Percentiles rank a stretch among this genome's conserved stretches.
Evolutionary conservation across 1,139 yeast genomes (phyloP).

Genomic region (Geotrichum fermentans): DNA sequence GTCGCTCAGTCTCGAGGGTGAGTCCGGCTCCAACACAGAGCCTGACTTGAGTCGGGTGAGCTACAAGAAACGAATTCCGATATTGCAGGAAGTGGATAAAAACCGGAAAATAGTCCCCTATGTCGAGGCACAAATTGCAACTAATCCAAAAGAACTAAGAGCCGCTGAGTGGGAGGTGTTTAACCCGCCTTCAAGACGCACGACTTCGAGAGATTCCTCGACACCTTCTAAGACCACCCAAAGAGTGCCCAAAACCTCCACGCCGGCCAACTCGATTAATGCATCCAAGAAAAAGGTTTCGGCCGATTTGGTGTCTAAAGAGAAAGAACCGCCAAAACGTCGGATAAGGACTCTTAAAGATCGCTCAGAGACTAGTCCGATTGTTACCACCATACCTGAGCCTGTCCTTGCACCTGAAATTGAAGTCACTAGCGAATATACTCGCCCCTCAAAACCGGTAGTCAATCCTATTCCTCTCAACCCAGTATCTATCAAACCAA

Average conservation of each 20-base stretch:
- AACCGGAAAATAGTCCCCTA: background rate
- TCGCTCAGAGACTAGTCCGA: background rate
- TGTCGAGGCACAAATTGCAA: slow-evolving; percentile 13
- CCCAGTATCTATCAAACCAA: too few species aligned
- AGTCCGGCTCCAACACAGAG: background rate
- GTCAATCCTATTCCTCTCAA: too few species aligned
- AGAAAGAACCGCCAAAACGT: too few species aligned
- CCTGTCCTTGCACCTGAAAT: too few species aligned
- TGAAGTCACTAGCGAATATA: too few species aligned
- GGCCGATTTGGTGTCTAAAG: too few species aligned
- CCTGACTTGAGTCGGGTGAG: slow-evolving; percentile 1
- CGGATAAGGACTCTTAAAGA: background rate
- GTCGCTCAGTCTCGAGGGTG: slow-evolving; percentile 11
- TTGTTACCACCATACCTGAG: background rate
- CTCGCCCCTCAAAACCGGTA: too few species aligned
- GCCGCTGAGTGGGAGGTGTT: slow-evolving; percentile 6
- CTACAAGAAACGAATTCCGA: background rate
- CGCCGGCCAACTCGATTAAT: background rate
- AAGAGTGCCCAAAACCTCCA: background rate
- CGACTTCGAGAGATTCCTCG: background rate
- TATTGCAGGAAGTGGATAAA: slow-evolving; percentile 2
- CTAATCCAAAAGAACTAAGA: slow-evolving; percentile 5
- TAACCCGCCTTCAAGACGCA: background rate
- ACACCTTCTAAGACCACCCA: background rate
- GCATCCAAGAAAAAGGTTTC: too few species aligned